phyloP scores from a whole-genome alignment of 2,329 filamentous ascomycete genomes.

The Thermochaetoides dissita region DNA sequence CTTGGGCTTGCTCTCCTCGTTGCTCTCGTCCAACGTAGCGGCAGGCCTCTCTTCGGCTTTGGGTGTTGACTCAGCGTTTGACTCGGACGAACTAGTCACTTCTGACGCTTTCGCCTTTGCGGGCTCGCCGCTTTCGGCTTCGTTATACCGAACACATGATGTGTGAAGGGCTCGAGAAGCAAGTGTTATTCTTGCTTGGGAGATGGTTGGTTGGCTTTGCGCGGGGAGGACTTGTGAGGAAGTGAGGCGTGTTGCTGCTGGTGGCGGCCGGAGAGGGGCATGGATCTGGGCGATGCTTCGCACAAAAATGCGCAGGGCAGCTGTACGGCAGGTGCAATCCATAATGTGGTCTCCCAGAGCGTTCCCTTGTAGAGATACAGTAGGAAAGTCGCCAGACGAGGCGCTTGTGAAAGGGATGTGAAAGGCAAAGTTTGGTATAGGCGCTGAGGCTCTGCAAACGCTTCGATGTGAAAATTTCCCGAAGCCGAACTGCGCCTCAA shows the following conservation, averaged over 20 bases:
- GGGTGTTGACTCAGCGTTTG: not conserved
- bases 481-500: too few relatives aligned
- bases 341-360: conserved; percentile 18
- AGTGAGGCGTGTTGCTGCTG: conserved; percentile 1
- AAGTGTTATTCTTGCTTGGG: not conserved
- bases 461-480: too few relatives aligned
- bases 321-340: conserved; percentile 34
- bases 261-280: conserved; percentile 9
- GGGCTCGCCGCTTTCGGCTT: not conserved
- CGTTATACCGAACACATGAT: conserved; percentile 3
- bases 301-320: conserved; percentile 33
- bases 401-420: too few relatives aligned
- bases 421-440: too few relatives aligned
- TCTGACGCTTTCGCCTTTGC: not conserved
- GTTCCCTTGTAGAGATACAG: too few relatives aligned
- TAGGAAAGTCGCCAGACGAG: too few relatives aligned
- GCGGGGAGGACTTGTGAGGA: conserved; percentile 3
- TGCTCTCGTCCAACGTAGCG: not conserved
- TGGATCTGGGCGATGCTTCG: conserved; percentile 30
- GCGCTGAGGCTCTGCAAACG: too few relatives aligned
- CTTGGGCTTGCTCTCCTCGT: not conserved
- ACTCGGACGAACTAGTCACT: not conserved
- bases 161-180: conserved; percentile 6
- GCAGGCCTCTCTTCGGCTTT: not conserved
- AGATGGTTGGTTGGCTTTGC: not conserved